phyloP scores from a whole-genome alignment of 306 rosid species.

The Bauhinia variegata region DNA sequence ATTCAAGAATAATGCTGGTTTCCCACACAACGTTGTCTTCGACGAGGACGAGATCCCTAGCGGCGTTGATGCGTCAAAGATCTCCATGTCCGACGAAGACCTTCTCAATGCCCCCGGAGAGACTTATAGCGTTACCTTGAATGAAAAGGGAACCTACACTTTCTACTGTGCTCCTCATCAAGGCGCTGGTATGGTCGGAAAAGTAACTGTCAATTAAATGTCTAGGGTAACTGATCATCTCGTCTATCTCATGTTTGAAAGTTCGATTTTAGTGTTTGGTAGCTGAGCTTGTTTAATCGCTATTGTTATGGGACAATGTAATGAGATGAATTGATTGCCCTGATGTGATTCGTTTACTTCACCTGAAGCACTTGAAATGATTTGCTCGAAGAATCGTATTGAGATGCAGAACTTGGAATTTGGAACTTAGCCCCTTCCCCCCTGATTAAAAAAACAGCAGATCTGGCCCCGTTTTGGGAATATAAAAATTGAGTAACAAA shows the following conservation, averaged over 20 bases:
- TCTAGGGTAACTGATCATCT: not conserved
- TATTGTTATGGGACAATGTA: too few relatives aligned
- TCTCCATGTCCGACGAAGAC: conserved; percentile 79
- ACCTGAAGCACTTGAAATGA: not conserved
- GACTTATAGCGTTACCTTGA: conserved; percentile 59
- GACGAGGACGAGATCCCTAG: conserved; percentile 88
- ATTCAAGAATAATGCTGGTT: conserved; percentile 98
- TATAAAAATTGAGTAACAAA: too few relatives aligned
- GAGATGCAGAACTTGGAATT: too few relatives aligned
- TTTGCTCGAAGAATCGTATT: too few relatives aligned
- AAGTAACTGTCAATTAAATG: conserved; percentile 71
- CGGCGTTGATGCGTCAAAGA: conserved; percentile 71
- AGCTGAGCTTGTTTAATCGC: too few relatives aligned
- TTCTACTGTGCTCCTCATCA: conserved; percentile 93
- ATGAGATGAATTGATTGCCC: not conserved
- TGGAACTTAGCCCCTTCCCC: not conserved
- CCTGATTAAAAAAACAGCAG: too few relatives aligned
- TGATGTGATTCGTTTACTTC: conserved; percentile 29
- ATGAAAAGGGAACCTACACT: conserved; percentile 65
- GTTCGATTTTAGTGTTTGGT: too few relatives aligned
- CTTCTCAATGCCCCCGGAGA: conserved; percentile 81
- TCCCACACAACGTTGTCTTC: conserved; percentile 89
- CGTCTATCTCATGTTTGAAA: conserved; percentile 12
- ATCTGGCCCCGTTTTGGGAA: too few relatives aligned
- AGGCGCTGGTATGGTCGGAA: conserved; percentile 95